Base-by-base conservation (phyloP, 2,329 filamentous ascomycete genomes). In the Cladosporium colombiae region DNA sequence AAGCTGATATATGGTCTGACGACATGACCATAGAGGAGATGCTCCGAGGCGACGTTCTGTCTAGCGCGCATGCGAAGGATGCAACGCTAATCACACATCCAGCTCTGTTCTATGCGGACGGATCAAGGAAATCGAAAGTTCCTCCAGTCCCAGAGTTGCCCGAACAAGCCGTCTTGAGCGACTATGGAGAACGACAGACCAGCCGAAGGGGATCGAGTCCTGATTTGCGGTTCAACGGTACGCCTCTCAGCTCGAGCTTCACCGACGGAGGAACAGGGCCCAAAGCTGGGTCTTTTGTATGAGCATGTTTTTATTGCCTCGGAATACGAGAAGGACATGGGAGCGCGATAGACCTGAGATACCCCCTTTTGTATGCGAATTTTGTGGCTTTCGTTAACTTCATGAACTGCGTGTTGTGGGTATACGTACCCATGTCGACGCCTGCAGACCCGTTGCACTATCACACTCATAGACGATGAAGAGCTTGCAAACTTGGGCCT, bases 11-110 rank as follows among this genome's bases (percentile, higher is more conserved):
- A 29, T 60, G 40, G 55, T 18, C 40, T 6, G 62, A 55, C 31
- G 62, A 49, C 10, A 62, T 70, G 66, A 68, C 68, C 8, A 52
- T 67, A 8, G 64, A 65, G 31, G 69, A 70, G 53, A 69, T 70
- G 35, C 61, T 70, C 18, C 59, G 66, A 23, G 68, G 66, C 29
- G 63, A 62, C 44, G 63, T 44, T 33, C 40, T 46, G 18, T 50
- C 35, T 53, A 66, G 8, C 23, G 46, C 16, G 18, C 56, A 49
- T 52, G 60, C 25, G 33, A 62, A 67, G 62, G n/a, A 66, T 18
- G 55, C 65, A 14, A 64, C 65, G 8, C 67, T 67, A 2, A 62
- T 59, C 40, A 71, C 69, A 18, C 69, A 71, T 49, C 69, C 69
- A 23, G 60, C 65, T 21, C 46, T 71, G 46, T 71, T 68, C 65